Percentiles rank a stretch among this genome's conserved stretches.
These are phyloP conservation scores for Cladosporium sp. DNA, from an alignment of 2,329 filamentous ascomycete species.

Conservation along the genomic window DNA sequence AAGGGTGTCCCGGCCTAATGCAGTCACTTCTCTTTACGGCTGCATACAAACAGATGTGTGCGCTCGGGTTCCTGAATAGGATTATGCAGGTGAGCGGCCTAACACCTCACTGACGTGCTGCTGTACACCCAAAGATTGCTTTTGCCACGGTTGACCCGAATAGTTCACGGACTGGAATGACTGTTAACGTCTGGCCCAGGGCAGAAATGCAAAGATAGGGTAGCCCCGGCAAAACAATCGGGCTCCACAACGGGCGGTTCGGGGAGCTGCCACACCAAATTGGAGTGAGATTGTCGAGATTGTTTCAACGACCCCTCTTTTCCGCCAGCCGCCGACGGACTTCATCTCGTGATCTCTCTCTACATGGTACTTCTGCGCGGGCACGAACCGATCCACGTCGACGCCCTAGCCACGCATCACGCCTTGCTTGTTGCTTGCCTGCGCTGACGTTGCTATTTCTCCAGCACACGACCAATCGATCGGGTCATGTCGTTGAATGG, in stretches of 20 bases:
- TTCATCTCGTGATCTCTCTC: conserved; percentile 10
- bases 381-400: conserved; percentile 1
- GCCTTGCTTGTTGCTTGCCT: not conserved
- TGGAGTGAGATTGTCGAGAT: not conserved
- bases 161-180: not conserved
- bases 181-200: not conserved
- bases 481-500: not conserved
- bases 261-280: not conserved
- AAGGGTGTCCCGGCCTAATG: not conserved
- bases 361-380: not conserved
- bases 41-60: not conserved
- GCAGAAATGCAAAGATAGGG: conserved; percentile 1
- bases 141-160: not conserved
- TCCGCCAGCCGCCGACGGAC: conserved; percentile 1
- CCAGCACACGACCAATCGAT: conserved; percentile 2
- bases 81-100: conserved; percentile 11
- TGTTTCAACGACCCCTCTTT: conserved; percentile 9
- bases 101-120: conserved; percentile 6
- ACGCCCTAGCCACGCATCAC: not conserved
- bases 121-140: not conserved
- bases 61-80: conserved; percentile 7
- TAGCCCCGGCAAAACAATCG: conserved; percentile 4
- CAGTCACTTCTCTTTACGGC: not conserved
- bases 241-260: conserved; percentile 7
- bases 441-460: not conserved